Conservation (phyloP, 257 asterid species). For the Eustoma russellianum region DNA sequence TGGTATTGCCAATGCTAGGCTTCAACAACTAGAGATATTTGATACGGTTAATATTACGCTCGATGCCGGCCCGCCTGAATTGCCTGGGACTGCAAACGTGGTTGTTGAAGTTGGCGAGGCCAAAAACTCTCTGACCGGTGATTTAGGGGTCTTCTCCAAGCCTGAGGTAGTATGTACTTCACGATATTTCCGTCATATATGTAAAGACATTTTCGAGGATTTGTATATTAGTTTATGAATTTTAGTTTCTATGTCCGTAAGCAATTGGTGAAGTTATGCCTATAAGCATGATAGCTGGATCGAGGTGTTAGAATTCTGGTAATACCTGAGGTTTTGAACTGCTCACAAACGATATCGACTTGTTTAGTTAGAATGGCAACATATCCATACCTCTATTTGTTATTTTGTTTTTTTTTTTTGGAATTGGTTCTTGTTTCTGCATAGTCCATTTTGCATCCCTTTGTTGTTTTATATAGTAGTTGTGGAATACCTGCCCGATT, state of each 20-base stretch:
- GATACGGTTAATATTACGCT: slow-evolving; percentile 69
- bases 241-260: background rate
- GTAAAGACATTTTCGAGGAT: background rate
- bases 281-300: background rate
- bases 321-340: too few relatives aligned
- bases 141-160: slow-evolving; percentile 60
- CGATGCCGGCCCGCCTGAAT: slow-evolving; percentile 84
- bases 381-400: too few relatives aligned
- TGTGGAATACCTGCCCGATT: too few relatives aligned
- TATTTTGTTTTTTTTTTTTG: too few relatives aligned
- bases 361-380: too few relatives aligned
- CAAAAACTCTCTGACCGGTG: slow-evolving; percentile 48
- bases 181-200: background rate
- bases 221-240: background rate
- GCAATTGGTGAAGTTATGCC: background rate
- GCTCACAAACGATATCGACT: too few relatives aligned
- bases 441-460: too few relatives aligned
- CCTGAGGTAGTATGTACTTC: slow-evolving; percentile 53
- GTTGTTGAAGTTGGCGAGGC: slow-evolving; percentile 68
- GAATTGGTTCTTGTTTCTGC: too few relatives aligned
- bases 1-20: slow-evolving; percentile 40
- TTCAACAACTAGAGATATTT: slow-evolving; percentile 59
- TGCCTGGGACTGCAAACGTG: slow-evolving; percentile 84
- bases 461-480: too few relatives aligned
- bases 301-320: background rate